These are phyloP conservation scores for Rossbeevera mucosa DNA, from an alignment of 768 basidiomycete genomes.

Conservation along the genomic window DNA sequence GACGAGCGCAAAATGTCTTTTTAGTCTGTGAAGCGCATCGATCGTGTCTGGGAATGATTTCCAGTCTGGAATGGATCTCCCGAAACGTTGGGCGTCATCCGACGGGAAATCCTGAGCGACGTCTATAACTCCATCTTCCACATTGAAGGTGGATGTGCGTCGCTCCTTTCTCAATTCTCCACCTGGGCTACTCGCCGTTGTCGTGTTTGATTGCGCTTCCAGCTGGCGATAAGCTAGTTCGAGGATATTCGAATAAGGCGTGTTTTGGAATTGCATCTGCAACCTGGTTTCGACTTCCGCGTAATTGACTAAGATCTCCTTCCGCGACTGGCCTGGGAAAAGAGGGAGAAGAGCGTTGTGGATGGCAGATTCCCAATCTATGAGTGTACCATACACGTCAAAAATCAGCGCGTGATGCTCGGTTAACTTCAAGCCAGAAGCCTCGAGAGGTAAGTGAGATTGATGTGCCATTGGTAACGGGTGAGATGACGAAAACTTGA, in stretches of 20 bases:
- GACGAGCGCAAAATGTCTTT: conserved; percentile 61
- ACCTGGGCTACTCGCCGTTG: conserved; percentile 30
- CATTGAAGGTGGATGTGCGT: conserved; percentile 8
- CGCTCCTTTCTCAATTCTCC: conserved; percentile 18
- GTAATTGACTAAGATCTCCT: conserved; percentile 50
- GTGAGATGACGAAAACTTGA: neutral
- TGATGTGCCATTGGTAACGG: conserved; percentile 17
- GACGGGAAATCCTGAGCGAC: neutral
- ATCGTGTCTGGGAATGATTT: conserved; percentile 62
- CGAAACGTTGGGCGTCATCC: conserved; percentile 46
- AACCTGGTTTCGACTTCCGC: conserved; percentile 50
- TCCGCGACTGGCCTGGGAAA: conserved; percentile 16
- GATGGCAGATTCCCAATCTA: conserved; percentile 74
- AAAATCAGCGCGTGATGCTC: conserved; percentile 48
- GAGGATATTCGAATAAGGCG: conserved; percentile 60
- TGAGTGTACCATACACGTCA: conserved; percentile 75
- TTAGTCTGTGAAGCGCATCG: conserved; percentile 53
- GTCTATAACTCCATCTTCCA: neutral
- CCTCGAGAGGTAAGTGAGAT: conserved; percentile 4
- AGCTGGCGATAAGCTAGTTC: conserved; percentile 37
- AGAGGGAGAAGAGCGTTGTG: conserved; percentile 40
- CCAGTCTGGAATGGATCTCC: conserved; percentile 58
- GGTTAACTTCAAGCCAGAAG: conserved; percentile 11
- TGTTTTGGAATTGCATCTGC: conserved; percentile 51
- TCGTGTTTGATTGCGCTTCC: conserved; percentile 31